Base-by-base conservation (phyloP, 140 eudicot genomes). In the Ambrosia hybrid region DNA sequence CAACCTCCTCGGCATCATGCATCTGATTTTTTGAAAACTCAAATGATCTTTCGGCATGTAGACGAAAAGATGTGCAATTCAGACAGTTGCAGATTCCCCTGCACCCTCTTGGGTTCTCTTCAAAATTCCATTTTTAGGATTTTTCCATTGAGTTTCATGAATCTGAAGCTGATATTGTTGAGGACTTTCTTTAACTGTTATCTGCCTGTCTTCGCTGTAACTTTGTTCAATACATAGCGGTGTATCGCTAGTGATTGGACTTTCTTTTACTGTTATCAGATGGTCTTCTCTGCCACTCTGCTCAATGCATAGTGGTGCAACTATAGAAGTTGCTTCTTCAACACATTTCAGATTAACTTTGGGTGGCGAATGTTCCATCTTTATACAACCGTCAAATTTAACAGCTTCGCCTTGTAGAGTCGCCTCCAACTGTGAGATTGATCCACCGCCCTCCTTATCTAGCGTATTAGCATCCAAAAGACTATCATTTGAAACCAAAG, bases 1-100 rank as follows among this genome's bases (percentile, higher is more conserved):
- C 88, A 30, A 91, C 80, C 61, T 91, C 97, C 76, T 85, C 95
- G 65, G 97, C 87, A 78, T 88, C 92, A 37, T 72, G 87, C 96
- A 88, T 63, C 73, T 91, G 97, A 70, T 86, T 88, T 72, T 87
- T 83, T 48, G 97, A 86, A 67, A 88, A 91, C 65, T 85, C 96
- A 55, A 86, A 91, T 2, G 96, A 88, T 72, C 92, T 86, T 65
- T 86, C 97, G 53, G 97, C 96, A 70, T 91, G 88, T 16, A 91
- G 79, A 65, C 90, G 92, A 66, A 82, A 91, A 26, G 91, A 82
- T 45, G 93, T 78, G 82, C 96, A 91, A 6, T 84, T 80, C 75
- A 91, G 62, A 81, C 97, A 91, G 57, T 73, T 77, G 74, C 97
- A 88, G 30, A 81, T 69, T 72, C 96, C 96, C 79, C 92, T 82